Evolutionary conservation across 2,329 filamentous ascomycete genomes (phyloP), one percentile per base, ranked within the genome.

Genomic region (Fusarium temperatum): DNA sequence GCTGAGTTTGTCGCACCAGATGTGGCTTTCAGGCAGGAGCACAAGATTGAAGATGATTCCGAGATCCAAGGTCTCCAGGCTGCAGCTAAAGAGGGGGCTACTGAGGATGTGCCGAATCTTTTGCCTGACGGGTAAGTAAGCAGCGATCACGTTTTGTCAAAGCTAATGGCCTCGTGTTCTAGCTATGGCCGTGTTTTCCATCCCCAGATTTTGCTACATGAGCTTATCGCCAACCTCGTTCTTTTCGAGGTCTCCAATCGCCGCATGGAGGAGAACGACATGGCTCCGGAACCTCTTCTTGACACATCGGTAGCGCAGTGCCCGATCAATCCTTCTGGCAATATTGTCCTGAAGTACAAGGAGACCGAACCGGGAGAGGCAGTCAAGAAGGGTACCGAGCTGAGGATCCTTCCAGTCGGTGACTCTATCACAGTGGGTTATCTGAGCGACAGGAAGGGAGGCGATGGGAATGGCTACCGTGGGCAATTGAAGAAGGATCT

Each of bases 391-490:
- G 61, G 44, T 0, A 57, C 39, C 5, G 39, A 69, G 22, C 48
- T 73, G 1, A 35, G 58, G 0, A 69, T 73, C 7, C 69, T 69
- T 3, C 51, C 60, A 2, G 69, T 63, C 0, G 70, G 70, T 0
- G 70, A 69, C 11, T 73, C 70, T 6, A 73, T 69, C 15, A 73
- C 65, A 1, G 68, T 66, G 4, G 70, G 69, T 2, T 73, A 45
- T 7, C 20, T 68, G 4, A 68, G 68, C 6, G 54, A 70, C 15
- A 47, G n/a, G 11, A 50, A 71, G 3, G 63, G 56, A 2, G 65
- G 64, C 2, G 68, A 71, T 9, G 68, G 68, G 1, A 41, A 63
- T 12, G 70, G 70, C 0, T 73, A 72, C 38, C 65, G 70, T 8
- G 35, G 51, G 1, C 48, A 58, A 12, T 35, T 72, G 0, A 24